Evolutionary conservation across 768 basidiomycete genomes (phyloP).

Genomic region (Mrakia frigida): DNA sequence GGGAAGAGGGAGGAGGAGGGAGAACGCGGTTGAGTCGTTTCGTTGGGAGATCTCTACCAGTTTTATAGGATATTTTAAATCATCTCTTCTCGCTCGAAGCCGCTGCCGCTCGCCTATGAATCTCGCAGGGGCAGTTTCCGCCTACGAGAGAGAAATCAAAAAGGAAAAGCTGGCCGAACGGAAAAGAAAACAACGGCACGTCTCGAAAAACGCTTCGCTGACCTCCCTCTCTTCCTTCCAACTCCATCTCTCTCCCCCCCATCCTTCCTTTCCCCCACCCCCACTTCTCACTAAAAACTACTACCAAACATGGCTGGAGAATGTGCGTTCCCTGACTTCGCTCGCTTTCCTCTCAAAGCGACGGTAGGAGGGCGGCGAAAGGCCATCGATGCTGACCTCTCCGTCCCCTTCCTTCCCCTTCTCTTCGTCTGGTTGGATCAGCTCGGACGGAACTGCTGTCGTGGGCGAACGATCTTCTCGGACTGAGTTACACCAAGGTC

Average conservation of each 20-base stretch:
- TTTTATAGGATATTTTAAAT: not conserved
- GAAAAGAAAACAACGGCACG: not conserved
- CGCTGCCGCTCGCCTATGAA: too few species aligned
- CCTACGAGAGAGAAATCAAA: too few species aligned
- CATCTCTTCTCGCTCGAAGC: too few species aligned
- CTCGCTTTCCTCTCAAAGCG: too few species aligned
- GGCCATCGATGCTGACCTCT: not conserved
- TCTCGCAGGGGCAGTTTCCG: too few species aligned
- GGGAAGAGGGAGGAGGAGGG: not conserved
- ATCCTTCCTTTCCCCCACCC: not conserved
- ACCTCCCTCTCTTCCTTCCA: not conserved
- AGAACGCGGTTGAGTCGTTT: not conserved
- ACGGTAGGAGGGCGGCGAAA: too few species aligned
- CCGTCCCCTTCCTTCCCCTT: not conserved
- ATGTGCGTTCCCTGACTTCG: conserved; percentile 22
- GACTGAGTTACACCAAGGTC: conserved; percentile 79
- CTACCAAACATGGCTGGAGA: conserved; percentile 26
- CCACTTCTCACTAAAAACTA: not conserved
- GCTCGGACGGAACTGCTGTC: conserved; percentile 63
- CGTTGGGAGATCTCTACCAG: not conserved
- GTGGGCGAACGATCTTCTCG: conserved; percentile 92
- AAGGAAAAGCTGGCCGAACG: too few species aligned
- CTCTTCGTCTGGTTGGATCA: not conserved
- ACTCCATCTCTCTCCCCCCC: not conserved
- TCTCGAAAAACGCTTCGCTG: too few species aligned